phyloP scores from a whole-genome alignment of 2,329 filamentous ascomycete genomes.

The Apiospora malaysiana region DNA sequence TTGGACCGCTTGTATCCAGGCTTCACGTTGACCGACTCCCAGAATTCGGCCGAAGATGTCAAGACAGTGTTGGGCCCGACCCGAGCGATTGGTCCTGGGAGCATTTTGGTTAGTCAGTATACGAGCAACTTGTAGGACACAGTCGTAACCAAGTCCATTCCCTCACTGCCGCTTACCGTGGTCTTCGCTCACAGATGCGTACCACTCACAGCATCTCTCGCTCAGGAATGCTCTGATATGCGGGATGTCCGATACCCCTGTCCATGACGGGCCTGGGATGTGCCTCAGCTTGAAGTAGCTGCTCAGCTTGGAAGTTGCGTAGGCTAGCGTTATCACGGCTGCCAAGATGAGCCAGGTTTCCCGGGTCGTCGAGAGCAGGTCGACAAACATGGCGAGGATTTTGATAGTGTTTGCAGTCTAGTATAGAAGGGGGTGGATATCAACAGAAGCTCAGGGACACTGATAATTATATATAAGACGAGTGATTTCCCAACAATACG shows the following conservation, averaged over 20 bases:
- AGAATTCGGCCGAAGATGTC: slow-evolving; percentile 23
- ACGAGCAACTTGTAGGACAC: too few species aligned
- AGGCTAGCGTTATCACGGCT: not conserved
- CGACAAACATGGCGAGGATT: not conserved
- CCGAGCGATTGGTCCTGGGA: not conserved
- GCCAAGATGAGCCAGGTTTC: not conserved
- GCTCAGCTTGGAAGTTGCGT: not conserved
- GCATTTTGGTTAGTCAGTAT: not conserved
- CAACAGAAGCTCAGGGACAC: not conserved
- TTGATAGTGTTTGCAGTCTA: not conserved
- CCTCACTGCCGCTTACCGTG: not conserved
- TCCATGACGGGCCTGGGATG: not conserved
- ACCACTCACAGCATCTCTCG: slow-evolving; percentile 13
- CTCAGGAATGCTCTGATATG: not conserved
- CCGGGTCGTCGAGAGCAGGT: not conserved
- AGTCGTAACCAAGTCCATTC: not conserved
- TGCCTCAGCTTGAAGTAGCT: not conserved
- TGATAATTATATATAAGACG: not conserved
- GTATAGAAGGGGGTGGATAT: not conserved
- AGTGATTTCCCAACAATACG: not conserved
- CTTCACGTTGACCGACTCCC: slow-evolving; percentile 22
- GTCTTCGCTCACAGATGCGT: not conserved
- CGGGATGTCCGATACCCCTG: not conserved
- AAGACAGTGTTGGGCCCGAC: slow-evolving; percentile 23
- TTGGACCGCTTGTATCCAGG: slow-evolving; percentile 22